Base-by-base conservation (phyloP, 805 yeast genomes). In the Candida nonsorbophila region DNA sequence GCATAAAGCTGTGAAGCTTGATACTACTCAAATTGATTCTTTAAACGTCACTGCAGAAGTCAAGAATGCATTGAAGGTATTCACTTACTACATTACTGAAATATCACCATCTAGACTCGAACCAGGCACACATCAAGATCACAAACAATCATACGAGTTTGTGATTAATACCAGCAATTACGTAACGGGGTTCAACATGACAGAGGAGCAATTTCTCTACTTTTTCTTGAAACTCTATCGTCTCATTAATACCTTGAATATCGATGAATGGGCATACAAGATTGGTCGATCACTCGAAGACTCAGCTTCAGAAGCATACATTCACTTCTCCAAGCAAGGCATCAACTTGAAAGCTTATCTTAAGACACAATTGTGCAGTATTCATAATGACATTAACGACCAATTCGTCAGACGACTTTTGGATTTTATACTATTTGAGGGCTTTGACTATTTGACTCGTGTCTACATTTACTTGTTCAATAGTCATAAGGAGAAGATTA, bases 381-480 rank as follows among this genome's bases (percentile, higher is more conserved):
- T n/a, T n/a, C n/a, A n/a, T n/a, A n/a, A n/a, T n/a, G n/a, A n/a
- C n/a, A n/a, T n/a, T n/a, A n/a, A n/a, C n/a, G n/a, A n/a, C n/a
- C n/a, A n/a, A n/a, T n/a, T n/a, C n/a, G n/a, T n/a, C n/a, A n/a
- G 20, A 25, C 11, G 33, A 7, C 30, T 59, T 4, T 34, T 62
- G 16, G 71, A 65, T 34, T 50, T 62, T 21, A 40, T 63, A 8
- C 47, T 63, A 17, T 48, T 65, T 28, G 67, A 64, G 40, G 71
- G 71, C 5, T 51, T 56, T 30, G 62, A 57, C 32, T 55, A 53
- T 32, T 32, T 64, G 6, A 33, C 51, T 6, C 44, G 65, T 16
- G 29, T 61, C 5, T 34, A 55, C 7, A 47, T 53, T 3, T 50
- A 49, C 25, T 24, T 45, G 3, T 52, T 58, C 30, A 22, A 31